Base-by-base conservation (phyloP, 805 yeast genomes). In the Starmerella floricola region DNA sequence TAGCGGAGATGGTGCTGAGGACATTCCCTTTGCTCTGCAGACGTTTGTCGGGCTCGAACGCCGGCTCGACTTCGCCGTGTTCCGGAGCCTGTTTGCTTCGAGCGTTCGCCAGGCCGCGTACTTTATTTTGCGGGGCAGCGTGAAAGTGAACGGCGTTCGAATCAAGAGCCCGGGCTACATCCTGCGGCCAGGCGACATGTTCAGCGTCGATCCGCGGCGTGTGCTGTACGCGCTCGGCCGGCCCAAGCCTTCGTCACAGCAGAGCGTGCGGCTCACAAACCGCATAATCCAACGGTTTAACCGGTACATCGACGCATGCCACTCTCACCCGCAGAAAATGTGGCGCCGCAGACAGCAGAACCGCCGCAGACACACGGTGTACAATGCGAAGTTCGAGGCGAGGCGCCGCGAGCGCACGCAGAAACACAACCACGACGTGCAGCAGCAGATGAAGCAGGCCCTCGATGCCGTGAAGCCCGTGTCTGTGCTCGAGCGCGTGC, bases 71-170 rank as follows among this genome's bases (percentile, higher is more conserved):
- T 74, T 80, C 58, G 96, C 95, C 2, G 55, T 88, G 10, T 91
- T 84, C 66, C 77, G 98, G 62, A 69, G 95, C 16, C 71, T 88
- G 81, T 86, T 88, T 66, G 95, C 97, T 4, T 74, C 94, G 4
- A 81, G 94, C 6, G 75, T 85, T 3, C 78, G 96, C 68, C 97
- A 88, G 63, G 95, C 98, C 2, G 74, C 95, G 53, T 86, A 82
- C 58, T 85, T 81, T 55, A 78, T 91, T 46, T 62, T 82, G 13
- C 76, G 76, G 36, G 94, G 94, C 1, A 68, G 78, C 50, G 97
- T 88, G 11, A 66, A 69, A 49, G 97, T 88, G 31, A 91, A 88
- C 58, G 96, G 95, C 8, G 72, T 79, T 28, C 68, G 66, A 13
- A 78, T 87, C 47, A 73, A 71, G 53, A 83, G 81, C 53, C 94